Evolutionary conservation across 1,139 yeast species (phyloP).

Genomic region (Trichomonascaceae sp.): DNA sequence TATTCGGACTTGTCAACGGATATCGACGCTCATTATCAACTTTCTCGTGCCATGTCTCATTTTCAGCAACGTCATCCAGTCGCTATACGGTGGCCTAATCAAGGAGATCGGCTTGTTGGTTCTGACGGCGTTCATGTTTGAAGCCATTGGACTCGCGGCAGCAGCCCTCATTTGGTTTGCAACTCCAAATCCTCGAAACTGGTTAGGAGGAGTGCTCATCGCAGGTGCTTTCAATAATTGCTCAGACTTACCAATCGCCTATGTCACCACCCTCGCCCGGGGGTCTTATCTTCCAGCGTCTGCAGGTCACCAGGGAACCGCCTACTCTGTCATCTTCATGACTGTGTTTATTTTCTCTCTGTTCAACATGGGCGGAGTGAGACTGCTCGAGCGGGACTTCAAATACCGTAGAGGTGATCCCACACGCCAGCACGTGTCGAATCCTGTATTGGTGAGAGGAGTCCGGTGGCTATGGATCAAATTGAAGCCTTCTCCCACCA

Average conservation of each 20-base stretch:
- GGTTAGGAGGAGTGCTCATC: conserved; percentile 66
- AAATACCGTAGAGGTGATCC: background rate
- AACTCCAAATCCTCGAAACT: conserved; percentile 48
- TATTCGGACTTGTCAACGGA: conserved; percentile 52
- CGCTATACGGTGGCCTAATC: conserved; percentile 58
- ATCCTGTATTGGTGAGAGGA: too few relatives aligned
- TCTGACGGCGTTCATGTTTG: conserved; percentile 44
- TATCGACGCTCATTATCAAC: conserved; percentile 58
- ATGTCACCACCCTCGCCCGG: conserved; percentile 65
- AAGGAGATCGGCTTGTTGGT: conserved; percentile 63
- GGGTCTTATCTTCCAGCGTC: conserved; percentile 44
- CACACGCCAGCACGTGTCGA: too few relatives aligned
- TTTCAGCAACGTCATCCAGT: conserved; percentile 60
- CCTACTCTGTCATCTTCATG: conserved; percentile 69
- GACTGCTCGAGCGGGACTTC: conserved; percentile 62
- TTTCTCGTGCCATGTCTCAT: conserved; percentile 69
- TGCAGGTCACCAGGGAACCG: conserved; percentile 68
- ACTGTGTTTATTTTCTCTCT: conserved; percentile 59
- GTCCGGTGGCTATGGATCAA: conserved; percentile 39
- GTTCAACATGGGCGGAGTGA: conserved; percentile 66
- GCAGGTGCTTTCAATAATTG: conserved; percentile 55
- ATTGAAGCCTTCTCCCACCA: conserved; percentile 74
- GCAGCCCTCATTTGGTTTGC: conserved; percentile 22
- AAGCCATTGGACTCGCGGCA: conserved; percentile 20
- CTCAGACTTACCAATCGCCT: conserved; percentile 82